Evolutionary conservation across 2,329 filamentous ascomycete species (phyloP).

Genomic region (Penicillium sclerotiorum): DNA sequence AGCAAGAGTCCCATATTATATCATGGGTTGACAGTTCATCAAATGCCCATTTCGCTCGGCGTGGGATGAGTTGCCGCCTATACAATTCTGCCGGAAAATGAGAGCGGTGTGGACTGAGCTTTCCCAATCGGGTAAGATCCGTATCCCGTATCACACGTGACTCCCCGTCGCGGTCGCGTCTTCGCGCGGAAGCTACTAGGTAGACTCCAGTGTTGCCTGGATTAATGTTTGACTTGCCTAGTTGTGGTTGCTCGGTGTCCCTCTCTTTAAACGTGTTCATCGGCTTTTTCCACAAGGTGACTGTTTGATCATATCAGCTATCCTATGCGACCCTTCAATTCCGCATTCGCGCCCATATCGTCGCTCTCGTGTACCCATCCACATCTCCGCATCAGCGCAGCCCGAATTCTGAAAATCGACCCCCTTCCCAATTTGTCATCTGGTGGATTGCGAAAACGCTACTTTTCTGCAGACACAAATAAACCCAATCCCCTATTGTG

Average conservation of each 20-base stretch:
- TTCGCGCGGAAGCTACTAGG: too few relatives aligned
- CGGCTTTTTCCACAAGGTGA: not conserved
- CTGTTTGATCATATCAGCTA: too few relatives aligned
- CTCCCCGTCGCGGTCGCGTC: conserved; percentile 18
- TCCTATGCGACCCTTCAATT: conserved; percentile 21
- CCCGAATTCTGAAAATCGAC: not conserved
- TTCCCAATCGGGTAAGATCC: conserved; percentile 17
- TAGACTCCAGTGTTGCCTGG: conserved; percentile 7
- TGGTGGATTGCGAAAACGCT: too few relatives aligned
- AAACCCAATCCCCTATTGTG: not conserved
- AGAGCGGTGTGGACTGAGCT: conserved; percentile 23
- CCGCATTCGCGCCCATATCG: conserved; percentile 17
- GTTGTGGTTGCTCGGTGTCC: not conserved
- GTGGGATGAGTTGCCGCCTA: conserved; percentile 19
- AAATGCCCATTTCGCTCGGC: not conserved
- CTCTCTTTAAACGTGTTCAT: not conserved
- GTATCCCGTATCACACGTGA: conserved; percentile 22
- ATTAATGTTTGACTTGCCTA: conserved; percentile 1
- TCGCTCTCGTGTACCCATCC: conserved; percentile 18
- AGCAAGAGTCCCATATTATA: not conserved
- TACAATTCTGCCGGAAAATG: conserved; percentile 26
- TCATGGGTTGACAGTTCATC: not conserved
- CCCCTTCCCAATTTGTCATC: too few relatives aligned
- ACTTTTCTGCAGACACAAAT: too few relatives aligned
- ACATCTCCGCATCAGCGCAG: conserved; percentile 7